Percentiles rank a stretch among this genome's conserved stretches.
Conservation (phyloP, 495 filamentous ascomycete genomes). For the Pyrenopolyporus hunteri region DNA sequence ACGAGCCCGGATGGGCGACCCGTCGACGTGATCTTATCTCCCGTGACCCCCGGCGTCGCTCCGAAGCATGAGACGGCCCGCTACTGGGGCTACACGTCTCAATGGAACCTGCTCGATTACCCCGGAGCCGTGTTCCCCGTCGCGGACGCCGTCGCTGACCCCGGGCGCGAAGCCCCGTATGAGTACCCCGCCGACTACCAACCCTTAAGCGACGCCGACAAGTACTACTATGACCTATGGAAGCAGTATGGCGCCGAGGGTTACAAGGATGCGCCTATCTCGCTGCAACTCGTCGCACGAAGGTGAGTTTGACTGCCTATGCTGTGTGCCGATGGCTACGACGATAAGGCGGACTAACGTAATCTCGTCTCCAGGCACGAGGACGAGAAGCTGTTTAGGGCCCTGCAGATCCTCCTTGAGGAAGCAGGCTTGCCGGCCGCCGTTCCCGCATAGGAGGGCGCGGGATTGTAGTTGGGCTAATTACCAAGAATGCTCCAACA, state of each 20-base stretch:
- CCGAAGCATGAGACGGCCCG: constrained; percentile 63
- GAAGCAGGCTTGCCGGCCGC: constrained; percentile 42
- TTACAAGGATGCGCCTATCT: constrained; percentile 55
- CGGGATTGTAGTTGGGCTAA: background rate
- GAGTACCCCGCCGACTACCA: constrained; percentile 56
- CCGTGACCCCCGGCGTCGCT: constrained; percentile 64
- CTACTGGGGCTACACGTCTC: constrained; percentile 74
- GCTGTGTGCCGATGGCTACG: background rate
- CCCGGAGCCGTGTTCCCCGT: constrained; percentile 66
- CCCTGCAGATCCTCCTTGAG: constrained; percentile 42
- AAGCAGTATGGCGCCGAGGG: constrained; percentile 41
- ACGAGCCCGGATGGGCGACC: no score
- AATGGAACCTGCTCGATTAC: constrained; percentile 78
- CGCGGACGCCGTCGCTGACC: constrained; percentile 43
- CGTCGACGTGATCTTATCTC: constrained; percentile 75
- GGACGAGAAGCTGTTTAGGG: constrained; percentile 50
- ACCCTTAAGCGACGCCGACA: constrained; percentile 43
- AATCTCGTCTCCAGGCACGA: constrained; percentile 38
- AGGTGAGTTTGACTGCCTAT: constrained; percentile 34
- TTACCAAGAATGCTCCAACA: no score
- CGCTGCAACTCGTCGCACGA: constrained; percentile 60
- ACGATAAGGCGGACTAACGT: background rate
- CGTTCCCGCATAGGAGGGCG: constrained; percentile 5
- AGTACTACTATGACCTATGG: constrained; percentile 45
- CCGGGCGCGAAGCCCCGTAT: constrained; percentile 42